Base-by-base conservation (phyloP, 768 basidiomycete species). In the Pulveroboletus sp. region DNA sequence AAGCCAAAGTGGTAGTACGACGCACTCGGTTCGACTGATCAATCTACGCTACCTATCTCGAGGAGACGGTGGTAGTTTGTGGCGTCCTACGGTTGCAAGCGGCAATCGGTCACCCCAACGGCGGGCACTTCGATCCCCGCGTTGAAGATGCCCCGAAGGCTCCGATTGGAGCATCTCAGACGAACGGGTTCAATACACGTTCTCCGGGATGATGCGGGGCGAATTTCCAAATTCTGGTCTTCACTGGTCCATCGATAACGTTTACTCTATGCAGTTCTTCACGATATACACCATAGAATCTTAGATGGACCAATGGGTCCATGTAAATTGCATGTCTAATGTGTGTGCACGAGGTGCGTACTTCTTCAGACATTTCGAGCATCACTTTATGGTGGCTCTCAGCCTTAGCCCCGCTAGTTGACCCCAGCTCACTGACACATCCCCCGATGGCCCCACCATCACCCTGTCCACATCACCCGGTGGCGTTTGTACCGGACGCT, bases 1-100 rank as follows among this genome's bases (percentile, higher is more conserved):
- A 80, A 77, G 59, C 71, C 71, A 22, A 90, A 89, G 66, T 89
- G 86, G 88, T 91, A 73, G 71, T 44, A 45, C 36, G 37, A 30
- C 44, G 52, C 40, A 29, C 43, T 54, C 23, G 22, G 39, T 44
- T 43, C 23, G 17, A 23, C 30, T 43, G 39, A 43, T 57, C 50
- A 38, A 51, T 54, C 48, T 29, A 43, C 35, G 14, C 34, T 16
- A 7, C 43, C 30, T 56, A 45, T 51, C 42, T 44, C 43, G 51
- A 16, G 50, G 45, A 6, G 31, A 32, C 23, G 31, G 30, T 17
- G 38, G 6, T 12, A 32, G 26, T 23, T 22, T 29, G 24, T 41
- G 11, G 20, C n/a, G 16, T 27, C 23, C n/a, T 27, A 22, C 38
- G 20, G n/a, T 10, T 17, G 10, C 8, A n/a, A 7, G 40, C 26